These are phyloP conservation scores for Ajuga reptans DNA, from an alignment of 305 asterid genomes.

Conservation along the genomic window DNA sequence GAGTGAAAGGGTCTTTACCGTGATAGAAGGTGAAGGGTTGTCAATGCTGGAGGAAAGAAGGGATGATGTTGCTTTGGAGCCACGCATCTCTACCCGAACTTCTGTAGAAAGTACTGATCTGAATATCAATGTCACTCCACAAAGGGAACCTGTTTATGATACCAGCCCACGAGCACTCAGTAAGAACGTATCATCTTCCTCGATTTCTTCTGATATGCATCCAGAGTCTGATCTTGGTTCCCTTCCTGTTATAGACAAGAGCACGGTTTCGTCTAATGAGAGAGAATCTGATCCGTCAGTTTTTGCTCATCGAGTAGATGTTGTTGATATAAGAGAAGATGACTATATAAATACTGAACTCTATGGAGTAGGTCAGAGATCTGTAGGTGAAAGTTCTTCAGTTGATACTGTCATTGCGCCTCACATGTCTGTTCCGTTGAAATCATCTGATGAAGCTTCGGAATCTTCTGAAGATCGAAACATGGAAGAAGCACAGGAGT, in stretches of 20 bases:
- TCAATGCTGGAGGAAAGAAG: conserved; percentile 31
- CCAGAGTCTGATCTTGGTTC: conserved; percentile 36
- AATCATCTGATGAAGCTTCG: conserved; percentile 25
- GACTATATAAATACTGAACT: conserved; percentile 16
- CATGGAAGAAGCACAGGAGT: conserved; percentile 15
- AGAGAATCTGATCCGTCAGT: conserved; percentile 30
- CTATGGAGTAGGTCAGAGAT: conserved; percentile 23
- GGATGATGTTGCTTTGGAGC: conserved; percentile 29
- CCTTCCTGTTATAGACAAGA: conserved; percentile 35
- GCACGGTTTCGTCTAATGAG: conserved; percentile 33
- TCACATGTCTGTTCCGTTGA: conserved; percentile 7
- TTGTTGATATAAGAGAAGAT: conserved; percentile 23
- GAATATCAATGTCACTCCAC: conserved; percentile 23
- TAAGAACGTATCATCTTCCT: conserved; percentile 33
- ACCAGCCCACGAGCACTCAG: conserved; percentile 36
- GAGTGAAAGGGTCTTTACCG: conserved; percentile 53
- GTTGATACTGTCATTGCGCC: background rate
- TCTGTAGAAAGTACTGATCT: conserved; percentile 25
- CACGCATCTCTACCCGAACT: conserved; percentile 26
- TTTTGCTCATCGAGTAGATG: conserved; percentile 20
- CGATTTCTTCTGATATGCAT: conserved; percentile 43
- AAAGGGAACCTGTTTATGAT: conserved; percentile 43
- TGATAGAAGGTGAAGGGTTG: conserved; percentile 35
- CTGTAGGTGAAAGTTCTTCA: conserved; percentile 25
- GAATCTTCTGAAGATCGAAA: conserved; percentile 18